Percentiles rank a stretch among this genome's conserved stretches.
phyloP scores from a whole-genome alignment of 257 asterid species.

The Prunella vulgaris region DNA sequence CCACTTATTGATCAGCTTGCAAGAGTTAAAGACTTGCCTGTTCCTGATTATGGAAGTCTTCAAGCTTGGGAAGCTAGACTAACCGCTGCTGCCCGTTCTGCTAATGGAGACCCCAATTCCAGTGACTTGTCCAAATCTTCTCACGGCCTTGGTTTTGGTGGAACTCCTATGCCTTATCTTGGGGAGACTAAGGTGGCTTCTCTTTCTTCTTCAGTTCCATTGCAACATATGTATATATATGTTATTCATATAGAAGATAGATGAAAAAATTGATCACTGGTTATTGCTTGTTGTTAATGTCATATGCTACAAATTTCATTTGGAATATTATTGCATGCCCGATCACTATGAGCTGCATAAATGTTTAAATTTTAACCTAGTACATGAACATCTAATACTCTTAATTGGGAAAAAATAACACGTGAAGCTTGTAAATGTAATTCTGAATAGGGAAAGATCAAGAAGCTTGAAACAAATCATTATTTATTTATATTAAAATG shows the following conservation, averaged over 20 bases:
- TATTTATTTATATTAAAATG: neutral
- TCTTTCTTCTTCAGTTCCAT: slow-evolving; percentile 12
- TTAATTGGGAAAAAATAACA: neutral
- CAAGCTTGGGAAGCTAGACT: slow-evolving; percentile 93
- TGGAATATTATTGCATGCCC: neutral
- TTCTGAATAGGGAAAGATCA: neutral
- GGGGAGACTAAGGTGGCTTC: slow-evolving; percentile 79
- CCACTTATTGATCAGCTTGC: slow-evolving; percentile 79
- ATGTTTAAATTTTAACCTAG: neutral
- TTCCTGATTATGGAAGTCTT: slow-evolving; percentile 84
- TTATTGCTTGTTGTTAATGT: neutral
- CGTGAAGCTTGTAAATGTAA: neutral
- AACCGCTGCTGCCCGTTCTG: slow-evolving; percentile 66
- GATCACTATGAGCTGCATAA: slow-evolving; percentile 1
- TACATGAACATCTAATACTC: neutral
- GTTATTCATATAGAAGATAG: neutral
- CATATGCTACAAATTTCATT: neutral
- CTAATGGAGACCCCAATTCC: slow-evolving; percentile 51
- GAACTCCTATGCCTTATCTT: slow-evolving; percentile 89
- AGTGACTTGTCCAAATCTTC: slow-evolving; percentile 60
- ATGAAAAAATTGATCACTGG: neutral
- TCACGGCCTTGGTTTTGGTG: slow-evolving; percentile 71
- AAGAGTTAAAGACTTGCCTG: slow-evolving; percentile 82
- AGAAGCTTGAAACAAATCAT: neutral
- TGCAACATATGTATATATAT: neutral